Evolutionary conservation across 1,139 yeast species (phyloP).

Genomic region (Candida dubliniensis): DNA sequence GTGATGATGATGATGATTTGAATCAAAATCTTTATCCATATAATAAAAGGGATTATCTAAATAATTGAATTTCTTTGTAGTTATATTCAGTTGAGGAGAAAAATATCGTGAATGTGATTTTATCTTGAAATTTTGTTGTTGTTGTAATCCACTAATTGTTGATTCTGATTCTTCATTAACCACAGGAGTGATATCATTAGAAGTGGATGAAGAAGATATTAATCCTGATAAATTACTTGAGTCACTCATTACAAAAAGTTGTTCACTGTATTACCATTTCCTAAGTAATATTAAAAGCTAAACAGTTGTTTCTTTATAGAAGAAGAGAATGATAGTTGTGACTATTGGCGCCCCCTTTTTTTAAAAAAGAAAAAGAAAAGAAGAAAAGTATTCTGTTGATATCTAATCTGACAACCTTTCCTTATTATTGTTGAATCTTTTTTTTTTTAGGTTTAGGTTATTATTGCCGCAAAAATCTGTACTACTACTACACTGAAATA

Average conservation of each 20-base stretch:
- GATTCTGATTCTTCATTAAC: neutral
- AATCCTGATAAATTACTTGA: neutral
- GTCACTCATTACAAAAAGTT: no score
- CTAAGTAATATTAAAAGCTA: no score
- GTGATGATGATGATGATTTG: no score
- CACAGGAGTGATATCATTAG: neutral
- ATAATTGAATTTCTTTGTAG: slow-evolving; percentile 6
- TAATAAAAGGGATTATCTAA: slow-evolving; percentile 13
- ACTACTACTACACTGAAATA: neutral
- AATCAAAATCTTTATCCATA: slow-evolving; percentile 7
- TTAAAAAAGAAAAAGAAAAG: neutral
- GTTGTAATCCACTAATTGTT: neutral
- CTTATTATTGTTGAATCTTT: no score
- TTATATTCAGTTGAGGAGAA: neutral
- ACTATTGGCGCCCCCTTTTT: neutral
- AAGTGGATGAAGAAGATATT: neutral
- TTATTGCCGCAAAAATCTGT: neutral
- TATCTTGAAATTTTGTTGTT: neutral
- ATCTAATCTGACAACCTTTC: neutral
- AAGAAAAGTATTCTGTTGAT: neutral
- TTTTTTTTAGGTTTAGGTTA: neutral
- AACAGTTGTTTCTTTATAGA: neutral
- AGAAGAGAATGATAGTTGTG: neutral
- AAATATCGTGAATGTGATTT: slow-evolving; percentile 4
- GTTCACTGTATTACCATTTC: no score